Base-by-base conservation (phyloP, 305 asterid species). In the Stenogyne calaminthoides region DNA sequence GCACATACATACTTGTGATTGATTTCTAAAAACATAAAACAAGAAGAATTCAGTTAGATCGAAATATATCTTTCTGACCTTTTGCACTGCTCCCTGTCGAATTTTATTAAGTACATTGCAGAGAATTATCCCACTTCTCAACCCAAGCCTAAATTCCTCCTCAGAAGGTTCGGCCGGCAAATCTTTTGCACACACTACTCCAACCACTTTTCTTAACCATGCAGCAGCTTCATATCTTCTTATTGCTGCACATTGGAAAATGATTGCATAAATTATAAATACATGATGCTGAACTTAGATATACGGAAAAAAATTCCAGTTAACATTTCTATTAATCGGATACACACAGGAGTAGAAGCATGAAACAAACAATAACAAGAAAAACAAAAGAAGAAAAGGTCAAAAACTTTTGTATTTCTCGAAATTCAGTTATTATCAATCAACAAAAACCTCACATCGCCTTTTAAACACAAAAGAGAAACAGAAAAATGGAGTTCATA, bases 111-210 rank as follows among this genome's bases (percentile, higher is more conserved):
- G 89, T 20, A 75, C 96, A 80, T 83, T 90, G 85, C 99, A 95
- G 11, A 95, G 96, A 70, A 95, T 84, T 51, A 95, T 90, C 46
- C 99, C 99, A 78, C 97, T 95, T 72, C 99, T 88, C 56, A 95
- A 84, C 20, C 96, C 97, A 67, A 92, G 82, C 78, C 97, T 85
- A 75, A 95, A 91, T 73, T 92, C 98, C 67, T 92, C 99, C 80
- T 95, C 99, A 10, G 99, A 89, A 75, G 98, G 99, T 83, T 92
- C 99, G 1, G 96, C 88, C 0, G 99, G 99, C 74, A 95, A 87
- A 84, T 89, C 94, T 82, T 84, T 95, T 37, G 98, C 97, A 0
- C 88, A 93, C 11, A 92, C 97, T 14, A 92, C 93, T 77, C 98
- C 99, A 14, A 88, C 92, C 80, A 85, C 75, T 81, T 89, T 92